Evolutionary conservation across 495 filamentous ascomycete species (phyloP).

Genomic region (Aspergillus coremiiformis): DNA sequence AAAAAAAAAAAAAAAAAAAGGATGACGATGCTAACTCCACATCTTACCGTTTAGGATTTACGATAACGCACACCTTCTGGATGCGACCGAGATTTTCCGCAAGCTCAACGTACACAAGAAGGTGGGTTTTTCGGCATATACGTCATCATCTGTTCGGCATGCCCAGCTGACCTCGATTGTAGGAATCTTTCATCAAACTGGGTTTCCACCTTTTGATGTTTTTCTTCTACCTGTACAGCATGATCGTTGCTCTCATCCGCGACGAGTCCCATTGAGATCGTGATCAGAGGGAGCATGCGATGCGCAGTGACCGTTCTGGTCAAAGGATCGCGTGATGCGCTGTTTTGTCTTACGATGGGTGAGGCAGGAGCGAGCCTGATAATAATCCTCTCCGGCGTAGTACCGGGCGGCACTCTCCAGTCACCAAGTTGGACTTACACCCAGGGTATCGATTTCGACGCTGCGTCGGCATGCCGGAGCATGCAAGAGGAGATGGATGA

Average conservation of each 20-base stretch:
- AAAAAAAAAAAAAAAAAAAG: not conserved
- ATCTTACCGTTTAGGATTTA: slow-evolving; percentile 59
- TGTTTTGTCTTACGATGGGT: slow-evolving; percentile 1
- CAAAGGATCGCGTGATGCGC: slow-evolving; percentile 4
- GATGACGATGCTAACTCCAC: not conserved
- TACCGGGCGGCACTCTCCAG: not conserved
- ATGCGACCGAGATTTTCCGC: slow-evolving; percentile 98
- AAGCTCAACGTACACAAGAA: slow-evolving; percentile 99
- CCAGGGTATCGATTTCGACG: not conserved
- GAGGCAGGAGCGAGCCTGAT: not conserved
- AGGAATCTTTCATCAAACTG: slow-evolving; percentile 99
- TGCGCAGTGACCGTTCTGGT: slow-evolving; percentile 29
- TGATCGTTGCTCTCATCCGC: slow-evolving; percentile 97
- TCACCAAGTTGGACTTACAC: not conserved
- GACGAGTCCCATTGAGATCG: slow-evolving; percentile 77
- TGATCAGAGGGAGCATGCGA: slow-evolving; percentile 35
- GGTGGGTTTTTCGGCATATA: slow-evolving; percentile 42
- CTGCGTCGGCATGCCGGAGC: slow-evolving; percentile 1
- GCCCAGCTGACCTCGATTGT: slow-evolving; percentile 9
- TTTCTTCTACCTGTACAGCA: slow-evolving; percentile 99
- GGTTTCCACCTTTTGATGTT: slow-evolving; percentile 99
- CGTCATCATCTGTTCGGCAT: slow-evolving; percentile 2
- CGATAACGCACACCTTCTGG: slow-evolving; percentile 92
- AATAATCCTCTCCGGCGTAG: not conserved
- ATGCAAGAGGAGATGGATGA: not conserved